Evolutionary conservation across 192 early-diverging fungal species (phyloP), one percentile per base, ranked within the genome.

Genomic region (Coemansia erecta): DNA sequence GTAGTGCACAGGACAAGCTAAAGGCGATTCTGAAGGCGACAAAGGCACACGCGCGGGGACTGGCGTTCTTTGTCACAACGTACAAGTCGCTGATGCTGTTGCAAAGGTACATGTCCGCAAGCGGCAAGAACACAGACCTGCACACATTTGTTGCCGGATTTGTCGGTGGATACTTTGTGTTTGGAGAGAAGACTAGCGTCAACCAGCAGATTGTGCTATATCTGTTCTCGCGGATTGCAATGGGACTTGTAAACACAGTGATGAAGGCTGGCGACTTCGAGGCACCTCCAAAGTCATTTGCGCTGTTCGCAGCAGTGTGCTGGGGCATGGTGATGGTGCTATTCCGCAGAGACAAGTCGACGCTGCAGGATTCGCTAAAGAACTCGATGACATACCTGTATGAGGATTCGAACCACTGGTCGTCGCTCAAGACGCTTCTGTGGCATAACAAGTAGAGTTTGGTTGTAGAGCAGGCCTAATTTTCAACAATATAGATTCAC

Each of bases 241-340:
- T 94, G 66, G 96, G 93, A 7, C 59, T 94, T 26, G 93, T 90
- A 54, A 92, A 93, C 73, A 58, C 92, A 31, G 83, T 83, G 6
- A 86, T 92, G 37, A 86, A 92, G 80, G 82, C 85, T 35, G 66
- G 81, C 57, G 53, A 82, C 26, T 72, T 97, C 31, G 72, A 88
- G n/a, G 87, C 85, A 37, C 93, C 94, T 24, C 66, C 81, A 23
- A 81, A 89, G 52, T 85, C 92, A 2, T 98, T 91, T 82, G 85
- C 93, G 6, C 68, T 95, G 15, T 98, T 98, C 81, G 92, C 94
- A n/a, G 92, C 94, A 9, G 54, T 95, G 10, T 83, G 88, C 24
- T 98, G 96, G 96, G 96, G 94, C 7, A 77, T 86, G 23, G 94
- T 97, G 28, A 95, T 98, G 96, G 94, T 89, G 84, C 82, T 94